Evolutionary conservation across 2,329 filamentous ascomycete genomes (phyloP).

Genomic region (Sordariomycetes sp.): DNA sequence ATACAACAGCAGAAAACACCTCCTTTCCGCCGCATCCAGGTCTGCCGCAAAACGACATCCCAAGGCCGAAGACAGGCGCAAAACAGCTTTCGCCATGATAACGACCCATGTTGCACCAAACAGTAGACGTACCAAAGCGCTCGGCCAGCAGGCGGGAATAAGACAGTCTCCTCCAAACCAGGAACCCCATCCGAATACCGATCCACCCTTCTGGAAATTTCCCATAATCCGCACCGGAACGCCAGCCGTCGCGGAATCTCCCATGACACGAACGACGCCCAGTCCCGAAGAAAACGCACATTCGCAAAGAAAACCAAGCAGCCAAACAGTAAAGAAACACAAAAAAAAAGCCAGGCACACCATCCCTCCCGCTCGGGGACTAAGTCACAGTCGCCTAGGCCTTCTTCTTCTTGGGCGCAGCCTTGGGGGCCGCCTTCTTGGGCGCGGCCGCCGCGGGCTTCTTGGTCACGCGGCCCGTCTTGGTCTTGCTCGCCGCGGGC

Average conservation of each 20-base stretch:
- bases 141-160: background rate
- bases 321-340: background rate
- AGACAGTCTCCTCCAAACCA: background rate
- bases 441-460: conserved; percentile 11
- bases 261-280: background rate
- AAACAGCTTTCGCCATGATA: background rate
- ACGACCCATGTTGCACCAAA: background rate
- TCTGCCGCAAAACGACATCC: background rate
- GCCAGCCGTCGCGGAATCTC: conserved; percentile 1
- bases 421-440: conserved; percentile 13
- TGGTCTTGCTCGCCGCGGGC: conserved; percentile 12
- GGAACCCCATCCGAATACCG: background rate
- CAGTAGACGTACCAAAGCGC: too few species aligned
- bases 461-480: conserved; percentile 15
- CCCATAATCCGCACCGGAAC: conserved; percentile 4
- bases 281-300: background rate
- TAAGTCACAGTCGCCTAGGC: background rate
- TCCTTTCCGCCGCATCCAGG: background rate
- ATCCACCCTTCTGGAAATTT: background rate
- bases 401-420: conserved; percentile 11
- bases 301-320: background rate
- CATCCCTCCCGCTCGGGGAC: background rate
- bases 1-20: conserved; percentile 4
- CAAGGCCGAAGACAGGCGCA: background rate
- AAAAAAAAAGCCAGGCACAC: background rate